These are phyloP conservation scores for Tylopilus sp. DNA, from an alignment of 1,284 basidiomycete species.

Conservation along the genomic window DNA sequence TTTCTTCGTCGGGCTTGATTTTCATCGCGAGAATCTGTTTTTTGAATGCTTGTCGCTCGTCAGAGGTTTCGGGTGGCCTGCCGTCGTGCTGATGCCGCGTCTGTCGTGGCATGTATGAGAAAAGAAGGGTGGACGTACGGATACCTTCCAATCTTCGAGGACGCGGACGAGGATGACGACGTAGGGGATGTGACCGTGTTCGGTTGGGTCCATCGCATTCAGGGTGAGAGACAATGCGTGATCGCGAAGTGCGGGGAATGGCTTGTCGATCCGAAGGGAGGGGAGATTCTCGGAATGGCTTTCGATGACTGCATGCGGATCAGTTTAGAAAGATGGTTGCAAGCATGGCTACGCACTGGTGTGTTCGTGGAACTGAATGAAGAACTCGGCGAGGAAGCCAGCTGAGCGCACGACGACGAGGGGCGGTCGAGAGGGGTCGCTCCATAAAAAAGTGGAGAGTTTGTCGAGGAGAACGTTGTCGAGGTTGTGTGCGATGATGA, in stretches of 20 bases:
- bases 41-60: constrained; percentile 88
- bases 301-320: constrained; percentile 78
- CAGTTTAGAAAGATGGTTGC: constrained; percentile 5
- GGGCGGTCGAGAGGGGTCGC: constrained; percentile 65
- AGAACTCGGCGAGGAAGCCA: constrained; percentile 91
- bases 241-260: constrained; percentile 85
- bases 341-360: constrained; percentile 64
- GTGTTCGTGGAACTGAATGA: constrained; percentile 89
- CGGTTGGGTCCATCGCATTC: constrained; percentile 82
- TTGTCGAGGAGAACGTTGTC: constrained; percentile 63
- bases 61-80: constrained; percentile 67
- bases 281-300: constrained; percentile 90
- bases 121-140: constrained; percentile 54
- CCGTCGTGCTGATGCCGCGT: constrained; percentile 76
- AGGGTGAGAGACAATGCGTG: constrained; percentile 82
- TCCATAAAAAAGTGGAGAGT: constrained; percentile 79
- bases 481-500: constrained; percentile 90
- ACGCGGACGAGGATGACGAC: constrained; percentile 88
- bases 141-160: constrained; percentile 83
- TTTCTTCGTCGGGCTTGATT: constrained; percentile 90
- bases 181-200: constrained; percentile 90
- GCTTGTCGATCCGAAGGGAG: constrained; percentile 89
- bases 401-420: constrained; percentile 85
- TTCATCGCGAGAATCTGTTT: constrained; percentile 67
- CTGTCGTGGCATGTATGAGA: not conserved